Percentiles rank a stretch among this genome's conserved stretches.
These are phyloP conservation scores for Cymodocea nodosa DNA, from an alignment of 116 monocot species.

Conservation along the genomic window DNA sequence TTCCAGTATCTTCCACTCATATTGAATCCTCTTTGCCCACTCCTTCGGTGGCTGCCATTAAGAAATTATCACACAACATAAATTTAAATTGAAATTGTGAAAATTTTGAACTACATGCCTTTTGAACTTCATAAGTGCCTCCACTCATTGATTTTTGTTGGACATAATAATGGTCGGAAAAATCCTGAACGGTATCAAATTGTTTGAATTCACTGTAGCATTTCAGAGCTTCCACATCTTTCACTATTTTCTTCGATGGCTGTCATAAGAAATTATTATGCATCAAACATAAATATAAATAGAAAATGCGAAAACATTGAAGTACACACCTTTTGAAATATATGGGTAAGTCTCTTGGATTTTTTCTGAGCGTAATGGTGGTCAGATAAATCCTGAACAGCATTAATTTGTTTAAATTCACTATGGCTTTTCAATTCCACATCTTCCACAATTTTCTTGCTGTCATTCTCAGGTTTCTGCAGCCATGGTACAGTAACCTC, in stretches of 20 bases:
- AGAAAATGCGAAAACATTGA: neutral
- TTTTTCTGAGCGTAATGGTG: conserved; percentile 31
- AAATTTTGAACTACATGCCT: neutral
- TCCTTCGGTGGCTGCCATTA: conserved; percentile 42
- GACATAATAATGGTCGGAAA: conserved; percentile 51
- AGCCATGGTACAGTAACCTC: conserved; percentile 51
- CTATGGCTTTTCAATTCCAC: neutral
- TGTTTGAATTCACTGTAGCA: conserved; percentile 29
- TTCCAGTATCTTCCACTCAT: conserved; percentile 19
- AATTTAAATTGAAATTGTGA: neutral
- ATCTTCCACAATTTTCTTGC: neutral
- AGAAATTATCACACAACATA: neutral
- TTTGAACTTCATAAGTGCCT: conserved; percentile 7
- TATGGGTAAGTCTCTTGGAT: neutral
- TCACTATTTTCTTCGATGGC: conserved; percentile 25
- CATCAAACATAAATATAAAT: neutral
- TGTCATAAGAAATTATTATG: conserved; percentile 12
- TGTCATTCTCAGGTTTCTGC: conserved; percentile 13
- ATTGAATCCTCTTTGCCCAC: conserved; percentile 42
- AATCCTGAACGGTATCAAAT: conserved; percentile 59
- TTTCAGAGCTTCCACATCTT: neutral
- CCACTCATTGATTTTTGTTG: neutral
- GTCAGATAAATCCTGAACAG: conserved; percentile 43
- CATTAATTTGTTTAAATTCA: conserved; percentile 63
- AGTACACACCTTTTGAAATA: conserved; percentile 15